Percentiles rank a stretch among this genome's conserved stretches.
Evolutionary conservation across 805 yeast species (phyloP).

Genomic region (Ogataea paradorogensis): DNA sequence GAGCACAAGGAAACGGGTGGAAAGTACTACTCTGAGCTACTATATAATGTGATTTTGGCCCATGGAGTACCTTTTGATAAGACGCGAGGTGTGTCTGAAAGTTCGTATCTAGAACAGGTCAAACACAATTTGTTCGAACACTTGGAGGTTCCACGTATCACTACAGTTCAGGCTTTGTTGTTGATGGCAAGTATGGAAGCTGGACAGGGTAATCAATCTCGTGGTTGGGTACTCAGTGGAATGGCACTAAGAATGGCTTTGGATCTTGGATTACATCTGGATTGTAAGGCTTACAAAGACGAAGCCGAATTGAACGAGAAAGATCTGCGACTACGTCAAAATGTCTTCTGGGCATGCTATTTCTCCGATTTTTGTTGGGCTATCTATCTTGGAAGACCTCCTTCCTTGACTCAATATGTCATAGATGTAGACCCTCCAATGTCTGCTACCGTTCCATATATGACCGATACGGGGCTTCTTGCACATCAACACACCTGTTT

Average conservation of each 20-base stretch:
- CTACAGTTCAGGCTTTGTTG: constrained; percentile 3
- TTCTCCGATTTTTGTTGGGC: constrained; percentile 2
- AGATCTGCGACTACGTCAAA: constrained; percentile 2
- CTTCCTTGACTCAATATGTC: neutral
- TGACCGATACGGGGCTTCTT: constrained; percentile 1
- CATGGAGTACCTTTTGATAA: neutral
- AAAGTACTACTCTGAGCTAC: constrained; percentile 2
- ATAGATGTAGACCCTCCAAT: constrained; percentile 1
- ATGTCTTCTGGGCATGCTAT: constrained; percentile 5
- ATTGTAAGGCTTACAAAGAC: neutral
- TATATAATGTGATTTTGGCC: constrained; percentile 2
- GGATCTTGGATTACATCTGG: constrained; percentile 4
- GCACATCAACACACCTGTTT: constrained; percentile 4
- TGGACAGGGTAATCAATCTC: constrained; percentile 2
- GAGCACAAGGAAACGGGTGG: constrained; percentile 1
- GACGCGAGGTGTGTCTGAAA: neutral
- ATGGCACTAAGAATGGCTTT: constrained; percentile 5
- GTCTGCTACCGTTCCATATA: neutral
- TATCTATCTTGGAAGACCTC: constrained; percentile 2
- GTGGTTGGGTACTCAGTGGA: constrained; percentile 5
- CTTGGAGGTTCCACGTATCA: constrained; percentile 2
- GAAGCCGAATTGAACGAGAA: neutral
- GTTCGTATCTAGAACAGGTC: neutral
- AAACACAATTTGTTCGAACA: constrained; percentile 1
- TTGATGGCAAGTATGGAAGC: constrained; percentile 4